Evolutionary conservation across 1,284 basidiomycete species (phyloP).

Genomic region (Coniophora puteana): DNA sequence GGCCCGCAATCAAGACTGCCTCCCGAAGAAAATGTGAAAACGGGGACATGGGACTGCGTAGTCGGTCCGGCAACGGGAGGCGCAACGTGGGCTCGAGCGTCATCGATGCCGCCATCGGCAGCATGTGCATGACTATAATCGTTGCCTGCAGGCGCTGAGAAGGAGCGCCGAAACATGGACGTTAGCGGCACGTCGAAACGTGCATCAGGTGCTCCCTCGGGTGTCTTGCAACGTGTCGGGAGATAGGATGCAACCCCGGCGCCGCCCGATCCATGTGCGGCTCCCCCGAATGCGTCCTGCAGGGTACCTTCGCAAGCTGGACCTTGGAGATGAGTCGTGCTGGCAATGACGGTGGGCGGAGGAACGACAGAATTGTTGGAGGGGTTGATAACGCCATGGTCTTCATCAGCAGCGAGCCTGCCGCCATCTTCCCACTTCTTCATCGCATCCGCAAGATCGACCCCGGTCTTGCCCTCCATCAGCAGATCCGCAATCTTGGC

Average conservation of each 20-base stretch:
- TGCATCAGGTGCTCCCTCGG: constrained; percentile 25
- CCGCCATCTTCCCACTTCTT: constrained; percentile 32
- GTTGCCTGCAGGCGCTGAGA: constrained; percentile 46
- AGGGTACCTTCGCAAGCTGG: background rate
- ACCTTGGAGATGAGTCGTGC: background rate
- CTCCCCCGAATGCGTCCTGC: background rate
- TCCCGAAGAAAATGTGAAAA: constrained; percentile 6
- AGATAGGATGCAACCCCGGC: background rate
- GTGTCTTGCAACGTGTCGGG: constrained; percentile 25
- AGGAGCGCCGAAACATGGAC: constrained; percentile 56
- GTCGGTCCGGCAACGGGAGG: constrained; percentile 29
- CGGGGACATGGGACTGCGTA: constrained; percentile 14
- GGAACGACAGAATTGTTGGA: too few relatives aligned
- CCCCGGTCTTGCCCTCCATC: constrained; percentile 46
- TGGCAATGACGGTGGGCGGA: constrained; percentile 8
- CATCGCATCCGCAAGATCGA: constrained; percentile 45
- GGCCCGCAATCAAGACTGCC: too few relatives aligned
- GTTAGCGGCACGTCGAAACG: constrained; percentile 48
- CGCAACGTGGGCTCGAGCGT: constrained; percentile 25
- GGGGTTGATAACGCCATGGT: constrained; percentile 12
- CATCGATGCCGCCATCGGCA: constrained; percentile 15
- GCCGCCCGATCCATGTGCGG: background rate
- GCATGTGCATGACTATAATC: constrained; percentile 9
- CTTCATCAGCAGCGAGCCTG: constrained; percentile 5
- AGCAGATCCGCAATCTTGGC: constrained; percentile 48